Evolutionary conservation across 345 rosid species (phyloP), one percentile per base, ranked within the genome.

Genomic region (Barbarea vulgaris): DNA sequence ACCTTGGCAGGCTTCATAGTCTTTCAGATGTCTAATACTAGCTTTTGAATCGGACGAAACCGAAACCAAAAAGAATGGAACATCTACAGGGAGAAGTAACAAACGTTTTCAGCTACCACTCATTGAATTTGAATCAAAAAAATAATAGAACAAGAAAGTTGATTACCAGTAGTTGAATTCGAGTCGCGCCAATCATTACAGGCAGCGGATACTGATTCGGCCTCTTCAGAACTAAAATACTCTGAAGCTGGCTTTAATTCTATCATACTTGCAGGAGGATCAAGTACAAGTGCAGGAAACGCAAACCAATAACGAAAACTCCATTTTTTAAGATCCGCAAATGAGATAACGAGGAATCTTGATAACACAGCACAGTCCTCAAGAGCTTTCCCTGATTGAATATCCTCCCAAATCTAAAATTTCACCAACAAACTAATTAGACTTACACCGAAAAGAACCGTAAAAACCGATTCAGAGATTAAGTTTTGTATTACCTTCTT

Each of bases 271-370:
- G 84, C 99, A 31, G 97, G 91, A 68, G 97, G 99, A 81, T 89
- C 89, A 72, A 92, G 91, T 59, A 80, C 88, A 67, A 95, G 82
- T 33, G 90, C 97, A 69, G 97, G 97, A 56, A 95, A 95, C 15
- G 97, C 96, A 85, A 95, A 82, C 91, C 96, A 85, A 74, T 90
- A 95, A 69, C 85, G 86, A 69, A 95, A 95, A 73, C 77, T 90
- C 99, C 97, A 90, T 56, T 89, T 92, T 50, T 95, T 90, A 57
- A 92, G 81, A 85, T 95, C 97, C 0, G 96, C 97, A 37, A 84
- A 95, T 2, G 97, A 92, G 76, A 95, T 89, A 68, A 92, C 81
- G n/a, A 92, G 85, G 78, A 95, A 89, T 84, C 96, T 85, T 27
- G 90, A 85, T 46, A 92, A 77, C 27, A 79, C 48, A 9, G 89